These are phyloP conservation scores for Cutaneotrichosporon sp. DNA, from an alignment of 1,284 basidiomycete species.

Conservation along the genomic window DNA sequence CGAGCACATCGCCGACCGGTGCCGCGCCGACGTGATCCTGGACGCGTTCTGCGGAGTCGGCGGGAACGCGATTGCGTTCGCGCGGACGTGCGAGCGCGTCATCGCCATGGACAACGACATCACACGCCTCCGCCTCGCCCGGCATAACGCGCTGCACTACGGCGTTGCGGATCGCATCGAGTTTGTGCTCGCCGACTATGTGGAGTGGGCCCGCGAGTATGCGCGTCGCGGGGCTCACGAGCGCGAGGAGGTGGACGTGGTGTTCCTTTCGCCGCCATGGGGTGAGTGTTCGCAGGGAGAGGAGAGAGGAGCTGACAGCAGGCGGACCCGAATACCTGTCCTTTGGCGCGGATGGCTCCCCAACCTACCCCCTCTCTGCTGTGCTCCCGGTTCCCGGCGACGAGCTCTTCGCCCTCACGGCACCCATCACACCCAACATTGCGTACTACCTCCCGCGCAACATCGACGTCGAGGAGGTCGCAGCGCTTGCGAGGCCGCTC, in stretches of 20 bases:
- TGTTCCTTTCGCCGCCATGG: constrained; percentile 93
- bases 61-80: constrained; percentile 96
- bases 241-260: constrained; percentile 68
- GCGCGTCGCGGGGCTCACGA: constrained; percentile 40
- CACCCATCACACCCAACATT: constrained; percentile 70
- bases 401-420: constrained; percentile 72
- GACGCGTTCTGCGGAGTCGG: constrained; percentile 98
- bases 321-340: constrained; percentile 39
- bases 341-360: constrained; percentile 30
- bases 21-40: constrained; percentile 66
- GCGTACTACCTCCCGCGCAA: constrained; percentile 92
- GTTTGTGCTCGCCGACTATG: constrained; percentile 85
- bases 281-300: constrained; percentile 61
- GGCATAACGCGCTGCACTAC: constrained; percentile 89
- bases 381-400: constrained; percentile 78
- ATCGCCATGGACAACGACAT: constrained; percentile 90
- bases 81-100: constrained; percentile 88
- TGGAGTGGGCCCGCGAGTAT: constrained; percentile 71
- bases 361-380: constrained; percentile 68
- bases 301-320: constrained; percentile 1
- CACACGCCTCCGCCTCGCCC: constrained; percentile 76
- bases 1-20: constrained; percentile 85
- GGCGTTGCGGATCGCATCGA: constrained; percentile 93
- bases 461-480: constrained; percentile 70
- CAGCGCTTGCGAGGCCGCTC: constrained; percentile 55